phyloP scores from a whole-genome alignment of 78 protist genomes.

The Dictyostelium intermedium region DNA sequence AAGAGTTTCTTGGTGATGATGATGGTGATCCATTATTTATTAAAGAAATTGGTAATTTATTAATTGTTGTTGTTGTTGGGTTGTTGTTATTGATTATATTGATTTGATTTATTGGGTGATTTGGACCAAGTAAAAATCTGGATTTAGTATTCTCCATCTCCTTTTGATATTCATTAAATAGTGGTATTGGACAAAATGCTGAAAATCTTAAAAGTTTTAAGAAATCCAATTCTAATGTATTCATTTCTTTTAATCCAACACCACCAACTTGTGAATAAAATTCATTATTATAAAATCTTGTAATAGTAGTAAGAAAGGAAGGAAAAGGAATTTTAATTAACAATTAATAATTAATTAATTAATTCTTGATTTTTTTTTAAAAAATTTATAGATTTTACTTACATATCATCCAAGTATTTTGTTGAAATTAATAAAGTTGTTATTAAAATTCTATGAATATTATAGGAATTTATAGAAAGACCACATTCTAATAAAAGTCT shows the following conservation, averaged over 20 bases:
- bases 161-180: constrained; percentile 21
- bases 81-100: too few species aligned
- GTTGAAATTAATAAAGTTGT: constrained; percentile 68
- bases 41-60: neutral
- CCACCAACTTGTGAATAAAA: constrained; percentile 79
- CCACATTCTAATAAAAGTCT: constrained; percentile 37
- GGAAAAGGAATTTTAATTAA: too few species aligned
- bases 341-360: neutral
- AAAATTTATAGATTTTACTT: neutral
- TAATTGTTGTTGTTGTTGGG: neutral
- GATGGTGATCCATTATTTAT: neutral
- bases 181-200: constrained; percentile 31
- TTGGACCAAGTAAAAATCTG: neutral
- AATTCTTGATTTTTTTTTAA: neutral
- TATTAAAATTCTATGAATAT: constrained; percentile 58
- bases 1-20: neutral
- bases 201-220: constrained; percentile 23
- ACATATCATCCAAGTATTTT: constrained; percentile 69
- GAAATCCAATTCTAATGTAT: constrained; percentile 48
- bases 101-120: neutral
- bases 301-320: neutral
- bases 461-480: constrained; percentile 19
- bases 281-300: constrained; percentile 66
- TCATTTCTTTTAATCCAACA: constrained; percentile 55
- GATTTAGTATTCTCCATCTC: constrained; percentile 10